Conservation (phyloP, 192 early-diverging fungal species). For the Coemansia erecta region DNA sequence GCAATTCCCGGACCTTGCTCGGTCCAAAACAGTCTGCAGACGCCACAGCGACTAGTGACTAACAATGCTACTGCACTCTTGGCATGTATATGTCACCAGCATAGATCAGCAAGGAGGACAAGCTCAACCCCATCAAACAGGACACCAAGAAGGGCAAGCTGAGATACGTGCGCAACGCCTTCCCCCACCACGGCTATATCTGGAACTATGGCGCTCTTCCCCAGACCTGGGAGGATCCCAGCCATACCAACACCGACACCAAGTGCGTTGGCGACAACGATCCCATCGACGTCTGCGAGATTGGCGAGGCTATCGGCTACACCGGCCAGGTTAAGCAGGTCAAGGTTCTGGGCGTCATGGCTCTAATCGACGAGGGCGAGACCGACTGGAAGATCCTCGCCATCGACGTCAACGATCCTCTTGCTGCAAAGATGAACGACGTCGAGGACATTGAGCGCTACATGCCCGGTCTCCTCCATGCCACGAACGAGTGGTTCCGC, state of each 20-base stretch:
- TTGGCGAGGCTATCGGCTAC: slow-evolving; percentile 91
- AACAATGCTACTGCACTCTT: not conserved
- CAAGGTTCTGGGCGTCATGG: slow-evolving; percentile 98
- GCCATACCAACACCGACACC: slow-evolving; percentile 84
- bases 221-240: slow-evolving; percentile 99
- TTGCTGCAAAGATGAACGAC: slow-evolving; percentile 96
- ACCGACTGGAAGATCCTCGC: slow-evolving; percentile 99
- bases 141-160: slow-evolving; percentile 99
- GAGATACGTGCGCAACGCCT: slow-evolving; percentile 96
- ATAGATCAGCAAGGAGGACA: slow-evolving; percentile 91
- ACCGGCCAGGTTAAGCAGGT: slow-evolving; percentile 98
- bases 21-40: not conserved
- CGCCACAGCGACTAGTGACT: too few species aligned
- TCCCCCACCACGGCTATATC: slow-evolving; percentile 99
- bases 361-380: slow-evolving; percentile 97
- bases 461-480: slow-evolving; percentile 92
- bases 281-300: slow-evolving; percentile 97
- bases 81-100: not conserved
- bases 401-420: slow-evolving; percentile 97
- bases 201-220: slow-evolving; percentile 99
- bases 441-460: slow-evolving; percentile 99
- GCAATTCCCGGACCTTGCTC: slow-evolving; percentile 3
- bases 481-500: slow-evolving; percentile 99
- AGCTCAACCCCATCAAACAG: slow-evolving; percentile 98
- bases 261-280: slow-evolving; percentile 97